phyloP scores from a whole-genome alignment of 352 stramenopile species.

The Phytophthora aleatoria region DNA sequence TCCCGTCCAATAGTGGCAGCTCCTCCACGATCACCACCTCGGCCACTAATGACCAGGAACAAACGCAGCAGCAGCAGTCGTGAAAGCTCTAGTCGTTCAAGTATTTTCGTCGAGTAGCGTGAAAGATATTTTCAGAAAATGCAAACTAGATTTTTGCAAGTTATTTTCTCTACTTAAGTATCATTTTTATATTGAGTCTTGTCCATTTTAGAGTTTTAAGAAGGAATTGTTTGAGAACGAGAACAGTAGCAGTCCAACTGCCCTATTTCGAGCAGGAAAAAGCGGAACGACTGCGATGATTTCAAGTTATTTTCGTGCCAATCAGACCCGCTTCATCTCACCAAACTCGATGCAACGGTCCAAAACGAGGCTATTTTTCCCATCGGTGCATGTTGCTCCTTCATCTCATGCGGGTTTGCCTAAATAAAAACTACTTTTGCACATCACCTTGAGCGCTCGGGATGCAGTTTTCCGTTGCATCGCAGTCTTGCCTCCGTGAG shows the following conservation, averaged over 20 bases:
- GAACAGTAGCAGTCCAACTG: background rate
- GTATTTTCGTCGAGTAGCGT: too few relatives aligned
- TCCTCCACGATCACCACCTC: constrained; percentile 6
- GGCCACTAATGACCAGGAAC: constrained; percentile 14
- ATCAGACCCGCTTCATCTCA: background rate
- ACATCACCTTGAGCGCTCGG: background rate
- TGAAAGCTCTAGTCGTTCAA: too few relatives aligned
- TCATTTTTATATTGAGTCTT: too few relatives aligned
- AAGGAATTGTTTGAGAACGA: background rate
- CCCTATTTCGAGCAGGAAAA: background rate
- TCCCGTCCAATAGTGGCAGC: constrained; percentile 26
- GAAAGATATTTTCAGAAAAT: too few relatives aligned
- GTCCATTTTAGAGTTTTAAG: too few relatives aligned
- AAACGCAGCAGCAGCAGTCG: constrained; percentile 9
- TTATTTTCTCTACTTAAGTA: too few relatives aligned
- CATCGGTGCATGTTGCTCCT: constrained; percentile 4
- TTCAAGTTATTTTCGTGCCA: background rate
- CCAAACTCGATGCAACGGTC: background rate
- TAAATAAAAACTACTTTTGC: constrained; percentile 27
- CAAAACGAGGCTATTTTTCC: constrained; percentile 9
- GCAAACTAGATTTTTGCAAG: too few relatives aligned
- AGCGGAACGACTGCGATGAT: too few relatives aligned
- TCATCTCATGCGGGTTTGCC: constrained; percentile 14
- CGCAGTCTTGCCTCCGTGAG: constrained; percentile 14
- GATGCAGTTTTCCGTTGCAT: constrained; percentile 26